Percentiles rank a stretch among this genome's conserved stretches.
phyloP scores from a whole-genome alignment of 2,329 filamentous ascomycete species.

The Lasiodiplodia sp. region DNA sequence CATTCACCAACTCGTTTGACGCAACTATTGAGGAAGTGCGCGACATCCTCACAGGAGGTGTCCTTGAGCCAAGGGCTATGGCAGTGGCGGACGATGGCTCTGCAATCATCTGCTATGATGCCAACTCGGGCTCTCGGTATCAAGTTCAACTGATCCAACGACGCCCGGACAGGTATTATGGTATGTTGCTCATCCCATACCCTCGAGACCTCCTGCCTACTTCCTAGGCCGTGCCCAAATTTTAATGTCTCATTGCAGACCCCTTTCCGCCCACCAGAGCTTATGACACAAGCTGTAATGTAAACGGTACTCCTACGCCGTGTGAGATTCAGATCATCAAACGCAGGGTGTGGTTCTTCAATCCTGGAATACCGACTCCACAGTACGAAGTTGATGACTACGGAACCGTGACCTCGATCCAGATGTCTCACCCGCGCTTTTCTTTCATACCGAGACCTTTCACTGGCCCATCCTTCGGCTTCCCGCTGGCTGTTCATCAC shows the following conservation, averaged over 20 bases:
- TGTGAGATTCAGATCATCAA: constrained; percentile 8
- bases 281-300: constrained; percentile 5
- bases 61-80: constrained; percentile 17
- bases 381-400: constrained; percentile 26
- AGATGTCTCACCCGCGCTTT: neutral
- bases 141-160: constrained; percentile 7
- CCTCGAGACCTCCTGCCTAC: neutral
- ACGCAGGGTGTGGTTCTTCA: constrained; percentile 14
- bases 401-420: constrained; percentile 3
- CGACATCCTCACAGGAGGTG: constrained; percentile 15
- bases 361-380: constrained; percentile 18
- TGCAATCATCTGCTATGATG: constrained; percentile 6
- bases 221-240: neutral
- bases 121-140: neutral
- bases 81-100: constrained; percentile 8
- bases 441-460: constrained; percentile 6
- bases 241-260: neutral
- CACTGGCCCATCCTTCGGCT: constrained; percentile 12
- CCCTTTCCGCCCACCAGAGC: constrained; percentile 5
- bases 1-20: neutral
- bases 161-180: constrained; percentile 13
- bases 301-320: neutral
- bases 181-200: neutral
- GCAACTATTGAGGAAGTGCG: constrained; percentile 1
- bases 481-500: constrained; percentile 15